phyloP scores from a whole-genome alignment of 306 rosid species.

The Rosa persica region DNA sequence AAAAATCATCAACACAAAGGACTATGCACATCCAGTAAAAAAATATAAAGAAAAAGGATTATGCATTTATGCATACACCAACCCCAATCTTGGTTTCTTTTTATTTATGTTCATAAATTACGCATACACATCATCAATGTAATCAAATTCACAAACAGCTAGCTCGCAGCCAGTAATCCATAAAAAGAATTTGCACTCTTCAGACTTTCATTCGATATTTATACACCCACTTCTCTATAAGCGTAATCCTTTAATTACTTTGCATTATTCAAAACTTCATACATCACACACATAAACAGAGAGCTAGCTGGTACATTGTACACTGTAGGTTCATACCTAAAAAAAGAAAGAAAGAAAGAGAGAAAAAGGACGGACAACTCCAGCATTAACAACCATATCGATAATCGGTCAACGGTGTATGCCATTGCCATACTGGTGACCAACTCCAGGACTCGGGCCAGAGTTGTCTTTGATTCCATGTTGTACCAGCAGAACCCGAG shows the following conservation, averaged over 20 bases:
- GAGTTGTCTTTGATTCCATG: constrained; percentile 15
- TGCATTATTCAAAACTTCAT: background rate
- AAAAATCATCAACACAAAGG: too few species aligned
- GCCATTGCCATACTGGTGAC: constrained; percentile 21
- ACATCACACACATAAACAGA: background rate
- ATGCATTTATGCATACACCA: too few species aligned
- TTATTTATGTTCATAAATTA: too few species aligned
- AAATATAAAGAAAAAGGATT: too few species aligned
- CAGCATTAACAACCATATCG: background rate
- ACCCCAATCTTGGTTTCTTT: too few species aligned
- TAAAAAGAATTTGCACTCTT: too few species aligned
- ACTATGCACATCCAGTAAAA: too few species aligned
- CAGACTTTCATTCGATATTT: too few species aligned
- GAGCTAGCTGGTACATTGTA: background rate
- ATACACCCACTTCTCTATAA: too few species aligned
- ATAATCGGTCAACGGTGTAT: background rate
- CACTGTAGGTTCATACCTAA: background rate
- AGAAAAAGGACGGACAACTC: background rate
- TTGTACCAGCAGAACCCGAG: background rate
- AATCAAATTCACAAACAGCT: too few species aligned
- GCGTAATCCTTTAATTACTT: background rate
- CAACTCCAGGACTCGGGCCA: constrained; percentile 44
- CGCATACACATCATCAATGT: too few species aligned
- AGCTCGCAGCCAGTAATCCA: too few species aligned
- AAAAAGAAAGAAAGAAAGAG: background rate